These are phyloP conservation scores for Entonaema liquescens DNA, from an alignment of 495 filamentous ascomycete genomes.

Conservation along the genomic window DNA sequence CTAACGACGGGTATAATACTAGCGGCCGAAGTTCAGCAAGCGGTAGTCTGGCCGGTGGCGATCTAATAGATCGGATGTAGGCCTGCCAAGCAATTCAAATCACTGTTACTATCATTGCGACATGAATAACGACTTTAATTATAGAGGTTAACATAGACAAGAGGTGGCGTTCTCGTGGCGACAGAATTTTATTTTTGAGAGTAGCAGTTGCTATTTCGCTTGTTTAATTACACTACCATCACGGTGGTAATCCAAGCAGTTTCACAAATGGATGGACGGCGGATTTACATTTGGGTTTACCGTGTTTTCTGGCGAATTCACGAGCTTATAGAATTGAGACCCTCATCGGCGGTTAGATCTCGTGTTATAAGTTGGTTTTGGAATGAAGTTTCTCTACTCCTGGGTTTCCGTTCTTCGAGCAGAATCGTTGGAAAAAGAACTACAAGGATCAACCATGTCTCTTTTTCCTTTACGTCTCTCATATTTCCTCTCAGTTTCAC, in stretches of 20 bases:
- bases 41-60: conserved; percentile 57
- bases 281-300: conserved; percentile 31
- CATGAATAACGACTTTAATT: conserved; percentile 46
- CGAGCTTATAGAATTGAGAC: conserved; percentile 48
- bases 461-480: conserved; percentile 15
- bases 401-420: conserved; percentile 28
- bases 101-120: conserved; percentile 22
- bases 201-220: conserved; percentile 20
- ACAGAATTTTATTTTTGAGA: conserved; percentile 22
- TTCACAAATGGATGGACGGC: conserved; percentile 19
- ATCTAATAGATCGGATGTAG: conserved; percentile 52
- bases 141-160: conserved; percentile 46
- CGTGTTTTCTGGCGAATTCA: conserved; percentile 38
- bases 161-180: conserved; percentile 39
- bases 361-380: conserved; percentile 35
- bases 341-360: conserved; percentile 47
- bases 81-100: conserved; percentile 6
- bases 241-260: conserved; percentile 27
- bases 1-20: conserved; percentile 65
- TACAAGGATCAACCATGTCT: conserved; percentile 6
- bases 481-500: conserved; percentile 25
- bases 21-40: conserved; percentile 60
- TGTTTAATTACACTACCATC: conserved; percentile 39
- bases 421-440: conserved; percentile 16
- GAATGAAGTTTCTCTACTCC: conserved; percentile 33